Evolutionary conservation across 75 land plant genomes (phyloP), one percentile per base, ranked within the genome.

Genomic region (Pinus tabuliformis): DNA sequence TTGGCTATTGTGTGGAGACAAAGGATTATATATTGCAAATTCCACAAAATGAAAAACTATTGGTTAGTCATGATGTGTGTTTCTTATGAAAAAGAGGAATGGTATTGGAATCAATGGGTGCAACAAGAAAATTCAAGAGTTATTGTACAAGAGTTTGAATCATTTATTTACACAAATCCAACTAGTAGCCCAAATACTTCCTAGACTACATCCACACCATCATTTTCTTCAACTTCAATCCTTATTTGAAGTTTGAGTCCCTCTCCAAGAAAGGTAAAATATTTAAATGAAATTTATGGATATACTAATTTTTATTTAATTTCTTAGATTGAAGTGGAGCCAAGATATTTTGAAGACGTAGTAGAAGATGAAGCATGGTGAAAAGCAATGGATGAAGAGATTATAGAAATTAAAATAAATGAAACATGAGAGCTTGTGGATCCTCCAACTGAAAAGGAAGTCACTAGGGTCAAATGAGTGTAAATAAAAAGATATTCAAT

Each of bases 361-460:
- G 0, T 17, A 6, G 16, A 21, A 75, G 0, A 75, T 7, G 0
- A 28, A 22, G 62, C 12, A 7, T 63, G 73, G 78, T 16, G 14
- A 1, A 4, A 33, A 14, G 73, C 0, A 24, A 37, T 77, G 45
- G 37, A 77, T 33, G 57, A 77, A 9, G 73, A 77, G n/a, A 39
- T 65, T 7, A 3, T 9, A 22, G 20, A 0, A 11, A 36, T 68
- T 57, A 12, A 65, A 14, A 49, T n/a, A 17, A 77, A 77, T 56
- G 45, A 65, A 21, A 68, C 78, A 45, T 77, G 78, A 74, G 75
- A 63, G 7, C n/a, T 77, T 17, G 28, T n/a, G 12, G 11, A 37
- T 9, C 56, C 70, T 42, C 74, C 75, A 0, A 75, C 1, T 36
- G 75, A 58, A 14, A 70, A 59, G 14, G 5, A 58, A 17, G 76